Conservation (phyloP, 164 flowering plant species). For the Chimonanthus salicifolius region DNA sequence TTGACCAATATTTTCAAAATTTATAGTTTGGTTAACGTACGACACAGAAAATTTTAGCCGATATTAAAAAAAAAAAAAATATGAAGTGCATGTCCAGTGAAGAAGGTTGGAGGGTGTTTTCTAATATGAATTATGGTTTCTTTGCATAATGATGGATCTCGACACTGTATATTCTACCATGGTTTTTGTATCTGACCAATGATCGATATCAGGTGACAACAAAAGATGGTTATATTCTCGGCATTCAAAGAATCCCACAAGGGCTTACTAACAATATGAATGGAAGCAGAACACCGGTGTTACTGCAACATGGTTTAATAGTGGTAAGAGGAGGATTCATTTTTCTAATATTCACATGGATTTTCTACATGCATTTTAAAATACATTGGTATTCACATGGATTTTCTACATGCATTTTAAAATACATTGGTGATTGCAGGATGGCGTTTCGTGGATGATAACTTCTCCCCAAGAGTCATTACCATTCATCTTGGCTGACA, state of each 20-base stretch:
- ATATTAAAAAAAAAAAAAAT: too few relatives aligned
- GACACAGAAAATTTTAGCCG: too few relatives aligned
- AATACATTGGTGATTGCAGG: conserved; percentile 31
- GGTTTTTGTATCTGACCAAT: background rate
- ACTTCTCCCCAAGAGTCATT: conserved; percentile 49
- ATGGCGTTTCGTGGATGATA: conserved; percentile 65
- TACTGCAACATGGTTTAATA: conserved; percentile 69
- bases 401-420: background rate
- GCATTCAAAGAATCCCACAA: conserved; percentile 61
- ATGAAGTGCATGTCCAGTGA: background rate
- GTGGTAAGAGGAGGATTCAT: conserved; percentile 32
- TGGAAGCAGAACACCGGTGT: conserved; percentile 41
- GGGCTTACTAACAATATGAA: conserved; percentile 14
- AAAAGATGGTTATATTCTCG: conserved; percentile 68
- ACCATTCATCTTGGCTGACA: conserved; percentile 66
- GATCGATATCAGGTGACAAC: conserved; percentile 53
- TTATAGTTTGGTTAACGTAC: too few relatives aligned
- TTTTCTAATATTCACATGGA: background rate
- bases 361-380: background rate
- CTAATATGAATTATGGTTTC: background rate
- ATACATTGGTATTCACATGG: background rate
- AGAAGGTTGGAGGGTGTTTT: background rate
- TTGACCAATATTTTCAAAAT: too few relatives aligned
- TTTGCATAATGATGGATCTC: background rate
- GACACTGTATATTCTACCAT: background rate